A percentile compares a stretch with the other conserved stretches of the same genome.
phyloP scores from a whole-genome alignment of 495 filamentous ascomycete species.

The Talaromyces nanjingensis region DNA sequence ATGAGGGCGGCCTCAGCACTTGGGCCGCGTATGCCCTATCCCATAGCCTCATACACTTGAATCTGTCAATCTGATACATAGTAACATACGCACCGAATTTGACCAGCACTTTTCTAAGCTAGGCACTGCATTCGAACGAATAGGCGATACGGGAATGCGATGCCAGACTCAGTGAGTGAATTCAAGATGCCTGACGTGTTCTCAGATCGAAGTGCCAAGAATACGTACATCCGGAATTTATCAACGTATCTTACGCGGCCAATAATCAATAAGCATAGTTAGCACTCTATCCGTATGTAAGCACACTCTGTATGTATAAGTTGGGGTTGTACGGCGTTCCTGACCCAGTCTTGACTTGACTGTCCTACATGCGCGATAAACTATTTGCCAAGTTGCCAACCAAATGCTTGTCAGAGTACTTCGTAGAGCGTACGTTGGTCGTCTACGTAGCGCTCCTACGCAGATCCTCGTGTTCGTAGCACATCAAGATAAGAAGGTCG shows the following conservation, averaged over 20 bases:
- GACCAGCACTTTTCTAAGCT: not conserved
- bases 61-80: not conserved
- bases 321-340: not conserved
- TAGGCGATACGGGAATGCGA: not conserved
- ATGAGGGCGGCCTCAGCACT: constrained; percentile 29
- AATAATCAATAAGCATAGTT: not conserved
- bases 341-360: not conserved
- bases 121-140: not conserved
- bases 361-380: not conserved
- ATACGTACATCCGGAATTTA: not conserved
- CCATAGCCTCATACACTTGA: not conserved
- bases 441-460: not conserved
- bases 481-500: not conserved
- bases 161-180: no score
- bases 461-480: not conserved
- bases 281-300: not conserved
- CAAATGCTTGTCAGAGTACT: not conserved
- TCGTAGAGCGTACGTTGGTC: not conserved
- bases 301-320: not conserved
- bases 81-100: not conserved
- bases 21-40: constrained; percentile 39
- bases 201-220: not conserved
- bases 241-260: not conserved
- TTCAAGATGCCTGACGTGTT: not conserved
- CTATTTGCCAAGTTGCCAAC: not conserved